These are phyloP conservation scores for Flaveria bidentis DNA, from an alignment of 129 eudicot species.

Conservation along the genomic window DNA sequence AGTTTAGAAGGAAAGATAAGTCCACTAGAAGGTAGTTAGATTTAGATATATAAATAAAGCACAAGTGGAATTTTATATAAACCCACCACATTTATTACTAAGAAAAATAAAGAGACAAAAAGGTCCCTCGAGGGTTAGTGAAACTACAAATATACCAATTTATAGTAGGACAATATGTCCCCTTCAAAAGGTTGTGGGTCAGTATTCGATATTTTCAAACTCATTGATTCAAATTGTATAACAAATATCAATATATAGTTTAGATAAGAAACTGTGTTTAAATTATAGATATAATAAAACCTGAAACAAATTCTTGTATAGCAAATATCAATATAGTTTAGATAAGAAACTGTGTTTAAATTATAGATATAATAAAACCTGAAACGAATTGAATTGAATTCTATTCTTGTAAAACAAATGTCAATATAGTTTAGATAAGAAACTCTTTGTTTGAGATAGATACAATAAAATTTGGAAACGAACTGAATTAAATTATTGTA, in stretches of 20 bases:
- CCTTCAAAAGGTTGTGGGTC: not conserved
- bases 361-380: too few relatives aligned
- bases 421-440: too few relatives aligned
- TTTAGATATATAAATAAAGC: constrained; percentile 10
- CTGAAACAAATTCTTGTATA: too few relatives aligned
- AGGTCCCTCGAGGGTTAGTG: not conserved
- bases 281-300: too few relatives aligned
- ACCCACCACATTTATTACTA: not conserved
- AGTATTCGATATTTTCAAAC: not conserved
- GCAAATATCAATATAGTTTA: too few relatives aligned
- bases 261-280: not conserved
- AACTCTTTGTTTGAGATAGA: too few relatives aligned
- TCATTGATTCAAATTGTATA: not conserved
- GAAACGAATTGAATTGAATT: too few relatives aligned
- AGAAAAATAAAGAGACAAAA: not conserved
- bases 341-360: too few relatives aligned
- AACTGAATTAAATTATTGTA: too few relatives aligned
- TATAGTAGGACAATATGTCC: not conserved
- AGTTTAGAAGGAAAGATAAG: not conserved
- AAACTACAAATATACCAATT: constrained; percentile 4
- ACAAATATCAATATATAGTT: not conserved
- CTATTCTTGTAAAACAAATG: too few relatives aligned
- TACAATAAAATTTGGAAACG: too few relatives aligned
- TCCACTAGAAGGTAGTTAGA: not conserved
- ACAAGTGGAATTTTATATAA: constrained; percentile 6